These are phyloP conservation scores for Debaryomyces fabryi DNA, from an alignment of 1,139 yeast genomes.

Conservation along the genomic window DNA sequence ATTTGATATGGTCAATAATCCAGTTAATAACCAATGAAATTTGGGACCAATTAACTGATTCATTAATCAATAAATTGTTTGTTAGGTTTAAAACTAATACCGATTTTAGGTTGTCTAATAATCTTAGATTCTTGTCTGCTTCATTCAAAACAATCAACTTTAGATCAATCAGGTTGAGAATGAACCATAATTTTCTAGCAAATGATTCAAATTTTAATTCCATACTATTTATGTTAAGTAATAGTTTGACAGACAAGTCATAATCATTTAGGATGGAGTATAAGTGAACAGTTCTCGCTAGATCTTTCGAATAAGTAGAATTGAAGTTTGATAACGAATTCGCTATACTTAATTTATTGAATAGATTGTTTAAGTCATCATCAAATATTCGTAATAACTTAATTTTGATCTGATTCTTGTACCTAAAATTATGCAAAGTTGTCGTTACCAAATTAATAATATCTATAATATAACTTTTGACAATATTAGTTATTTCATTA, in stretches of 20 bases:
- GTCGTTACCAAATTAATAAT: conserved; percentile 35
- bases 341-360: conserved; percentile 8
- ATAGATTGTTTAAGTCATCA: conserved; percentile 14
- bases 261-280: conserved; percentile 41
- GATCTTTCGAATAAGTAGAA: background rate
- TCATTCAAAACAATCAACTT: conserved; percentile 6
- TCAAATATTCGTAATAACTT: conserved; percentile 20
- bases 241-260: conserved; percentile 37
- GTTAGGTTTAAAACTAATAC: conserved; percentile 34
- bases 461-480: conserved; percentile 36
- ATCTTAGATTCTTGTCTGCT: conserved; percentile 11
- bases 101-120: conserved; percentile 32
- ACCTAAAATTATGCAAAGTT: conserved; percentile 31
- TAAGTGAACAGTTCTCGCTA: conserved; percentile 25
- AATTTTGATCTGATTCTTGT: conserved; percentile 22
- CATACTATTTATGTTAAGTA: conserved; percentile 23
- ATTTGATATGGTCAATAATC: conserved; percentile 28
- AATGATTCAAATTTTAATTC: conserved; percentile 36
- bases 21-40: conserved; percentile 33
- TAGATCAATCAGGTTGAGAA: conserved; percentile 21
- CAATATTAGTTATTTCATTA: conserved; percentile 20
- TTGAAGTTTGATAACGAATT: conserved; percentile 2
- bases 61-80: conserved; percentile 31
- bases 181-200: conserved; percentile 40
- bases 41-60: conserved; percentile 30